These are phyloP conservation scores for Flaveria linearis DNA, from an alignment of 129 eudicot species.

Conservation along the genomic window DNA sequence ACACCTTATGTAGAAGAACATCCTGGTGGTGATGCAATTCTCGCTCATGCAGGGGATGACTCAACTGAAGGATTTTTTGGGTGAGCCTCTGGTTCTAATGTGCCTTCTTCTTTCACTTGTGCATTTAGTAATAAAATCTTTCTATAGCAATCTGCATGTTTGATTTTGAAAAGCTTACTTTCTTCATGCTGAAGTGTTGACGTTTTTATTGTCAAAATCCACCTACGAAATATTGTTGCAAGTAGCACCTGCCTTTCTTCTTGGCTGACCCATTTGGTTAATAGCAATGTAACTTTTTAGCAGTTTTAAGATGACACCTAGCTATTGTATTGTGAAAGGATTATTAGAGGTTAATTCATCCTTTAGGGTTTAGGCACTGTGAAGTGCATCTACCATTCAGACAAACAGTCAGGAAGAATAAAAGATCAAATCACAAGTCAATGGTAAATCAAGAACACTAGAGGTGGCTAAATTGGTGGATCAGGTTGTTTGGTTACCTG, in stretches of 20 bases:
- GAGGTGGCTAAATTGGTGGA: neutral
- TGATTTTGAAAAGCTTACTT: constrained; percentile 20
- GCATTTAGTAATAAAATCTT: constrained; percentile 16
- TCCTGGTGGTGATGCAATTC: constrained; percentile 98
- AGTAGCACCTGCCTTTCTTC: neutral
- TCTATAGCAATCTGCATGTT: neutral
- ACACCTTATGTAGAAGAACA: constrained; percentile 96
- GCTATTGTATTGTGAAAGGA: neutral
- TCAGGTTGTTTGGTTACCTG: neutral
- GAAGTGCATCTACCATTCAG: neutral
- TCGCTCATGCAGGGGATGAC: constrained; percentile 91
- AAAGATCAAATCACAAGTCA: neutral
- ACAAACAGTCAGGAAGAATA: neutral
- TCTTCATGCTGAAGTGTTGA: neutral
- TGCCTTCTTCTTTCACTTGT: neutral
- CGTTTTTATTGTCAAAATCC: neutral
- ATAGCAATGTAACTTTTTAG: neutral
- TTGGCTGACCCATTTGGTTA: constrained; percentile 2
- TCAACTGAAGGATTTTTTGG: constrained; percentile 91
- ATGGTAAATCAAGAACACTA: neutral
- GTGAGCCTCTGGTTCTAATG: constrained; percentile 40
- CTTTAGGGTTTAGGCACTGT: neutral
- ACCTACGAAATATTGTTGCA: neutral
- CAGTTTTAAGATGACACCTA: neutral
- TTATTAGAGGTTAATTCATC: neutral